Base-by-base conservation (phyloP, 169 alveolate species). In the Cryptosporidium ryanae region DNA sequence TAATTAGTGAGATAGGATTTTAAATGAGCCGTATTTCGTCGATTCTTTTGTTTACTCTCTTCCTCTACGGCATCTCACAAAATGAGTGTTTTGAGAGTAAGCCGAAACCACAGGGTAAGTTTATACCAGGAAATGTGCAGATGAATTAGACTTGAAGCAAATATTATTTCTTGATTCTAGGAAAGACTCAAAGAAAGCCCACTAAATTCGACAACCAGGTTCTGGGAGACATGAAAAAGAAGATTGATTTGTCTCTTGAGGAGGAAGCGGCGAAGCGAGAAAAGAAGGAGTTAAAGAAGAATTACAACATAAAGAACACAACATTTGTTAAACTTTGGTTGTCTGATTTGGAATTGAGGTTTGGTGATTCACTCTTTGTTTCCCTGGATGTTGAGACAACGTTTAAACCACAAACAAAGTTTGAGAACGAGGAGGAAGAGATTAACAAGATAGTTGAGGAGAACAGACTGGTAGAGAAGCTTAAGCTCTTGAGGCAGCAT, bases 311-410 rank as follows among this genome's bases (percentile, higher is more conserved):
- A 4, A 76, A 76, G 29, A 76, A 55, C 59, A 76, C n/a, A 21
- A 61, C 61, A 23, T 76, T 57, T 76, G 87, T 76, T 59, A 76
- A 76, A 50, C 44, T 76, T 32, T 76, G 87, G 87, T 31, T 76
- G 21, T 55, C 68, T 0, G 87, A 76, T 61, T 21, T 76, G 31
- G 87, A 76, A 8, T 12, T 76, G 27, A 32, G 27, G 17, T 76
- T 23, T 34, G 49, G 52, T 43, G 71, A 29, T 23, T 76, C 59
- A 1, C 3, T 10, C 3, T 2, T 32, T 68, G 32, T n/a, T n/a
- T 34, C 59, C 18, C 64, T 49, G n/a, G 67, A 46, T 2, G 71
- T 57, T 57, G 13, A 29, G 32, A 5, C 59, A 2, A 61, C n/a
- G 0, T 23, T 38, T 10, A 55, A 59, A 25, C 29, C 29, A 8